Percentiles rank a stretch among this genome's conserved stretches.
Conservation (phyloP, 208 protist species). For the Zelonia costaricensis region DNA sequence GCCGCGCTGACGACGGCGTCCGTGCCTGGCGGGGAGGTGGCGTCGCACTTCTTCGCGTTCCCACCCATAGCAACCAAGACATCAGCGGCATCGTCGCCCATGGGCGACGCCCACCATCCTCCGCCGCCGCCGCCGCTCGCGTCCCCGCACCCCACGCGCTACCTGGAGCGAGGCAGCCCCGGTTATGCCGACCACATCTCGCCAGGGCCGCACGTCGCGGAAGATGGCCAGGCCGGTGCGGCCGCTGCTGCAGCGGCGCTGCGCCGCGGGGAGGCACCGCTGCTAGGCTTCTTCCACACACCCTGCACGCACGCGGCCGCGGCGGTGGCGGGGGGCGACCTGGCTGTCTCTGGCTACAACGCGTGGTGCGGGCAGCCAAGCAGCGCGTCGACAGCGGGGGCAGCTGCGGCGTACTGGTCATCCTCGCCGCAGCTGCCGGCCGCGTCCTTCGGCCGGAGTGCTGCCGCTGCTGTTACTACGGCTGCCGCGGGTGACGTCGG, state of each 20-base stretch:
- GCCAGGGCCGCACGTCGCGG: neutral
- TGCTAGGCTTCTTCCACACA: slow-evolving; percentile 19
- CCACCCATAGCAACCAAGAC: neutral
- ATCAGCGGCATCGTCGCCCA: neutral
- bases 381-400: neutral
- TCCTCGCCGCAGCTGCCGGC: neutral
- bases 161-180: neutral
- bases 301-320: slow-evolving; percentile 11
- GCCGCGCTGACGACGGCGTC: neutral
- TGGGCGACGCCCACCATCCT: neutral
- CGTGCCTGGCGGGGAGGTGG: slow-evolving; percentile 14
- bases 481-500: neutral
- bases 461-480: too few relatives aligned
- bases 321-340: neutral
- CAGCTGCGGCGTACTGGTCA: too few relatives aligned
- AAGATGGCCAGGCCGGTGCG: neutral
- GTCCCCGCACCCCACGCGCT: neutral
- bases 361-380: neutral
- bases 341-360: neutral
- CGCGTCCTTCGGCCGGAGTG: neutral
- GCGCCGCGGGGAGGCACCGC: neutral
- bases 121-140: neutral
- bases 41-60: slow-evolving; percentile 4
- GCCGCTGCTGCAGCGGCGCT: neutral
- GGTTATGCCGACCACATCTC: neutral